Base-by-base conservation (phyloP, 1,284 basidiomycete genomes). In the Serendipita sp. region DNA sequence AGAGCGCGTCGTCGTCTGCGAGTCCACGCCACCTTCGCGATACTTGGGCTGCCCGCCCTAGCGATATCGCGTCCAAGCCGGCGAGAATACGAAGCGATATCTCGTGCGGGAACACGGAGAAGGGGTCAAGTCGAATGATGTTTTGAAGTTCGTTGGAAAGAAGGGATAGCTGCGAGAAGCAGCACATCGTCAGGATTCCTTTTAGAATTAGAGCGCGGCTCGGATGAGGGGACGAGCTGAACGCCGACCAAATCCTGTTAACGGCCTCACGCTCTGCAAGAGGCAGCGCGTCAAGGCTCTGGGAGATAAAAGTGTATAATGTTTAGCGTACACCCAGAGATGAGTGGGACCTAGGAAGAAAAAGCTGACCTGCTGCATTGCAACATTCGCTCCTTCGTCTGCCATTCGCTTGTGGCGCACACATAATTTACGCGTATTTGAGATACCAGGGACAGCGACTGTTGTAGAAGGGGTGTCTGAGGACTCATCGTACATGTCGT, bases 161-260 rank as follows among this genome's bases (percentile, higher is more conserved):
- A 63, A 98, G 88, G 26, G 95, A 97, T n/a, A 99, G 85, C 71
- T 98, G 95, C 44, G 92, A 92, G 77, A 96, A 98, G 75, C 95
- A 99, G 74, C 95, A 99, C 91, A 99, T 99, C n/a, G 96, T 98
- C 68, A 99, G 84, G 65, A 99, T 82, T 35, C 95, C 95, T 70
- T 93, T 92, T 55, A 99, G 85, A 71, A 99, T 98, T 70, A 99
- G 83, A 45, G 91, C 90, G 45, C 95, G 83, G 41, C 91, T 85
- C 8, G 88, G 83, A 70, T 96, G 93, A 0, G 93, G 85, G 0
- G 95, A 96, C 0, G 91, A 91, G 10, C 93, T 96, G 75, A 99
- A 99, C 69, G 87, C 90, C 64, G 93, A 91, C 96, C 96, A 99
- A 66, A 98, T 85, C 4, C 88, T 83, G 69, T 88, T 98, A 71